Conservation (phyloP, 2,329 filamentous ascomycete genomes). For the Claviceps humidiphila region DNA sequence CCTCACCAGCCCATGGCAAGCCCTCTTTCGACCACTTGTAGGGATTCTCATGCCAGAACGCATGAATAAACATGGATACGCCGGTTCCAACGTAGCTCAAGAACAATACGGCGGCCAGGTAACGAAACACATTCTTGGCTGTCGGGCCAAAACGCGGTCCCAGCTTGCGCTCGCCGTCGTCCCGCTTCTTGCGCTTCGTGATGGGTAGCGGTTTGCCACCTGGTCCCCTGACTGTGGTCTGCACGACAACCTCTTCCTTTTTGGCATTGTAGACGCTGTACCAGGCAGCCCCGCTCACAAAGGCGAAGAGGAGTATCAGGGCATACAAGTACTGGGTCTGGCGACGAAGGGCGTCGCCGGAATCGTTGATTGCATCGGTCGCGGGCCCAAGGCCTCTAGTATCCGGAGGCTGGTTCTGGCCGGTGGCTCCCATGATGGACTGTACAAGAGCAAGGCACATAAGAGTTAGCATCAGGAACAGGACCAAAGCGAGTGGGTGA, state of each 20-base stretch:
- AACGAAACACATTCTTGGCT: constrained; percentile 62
- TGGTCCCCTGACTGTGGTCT: constrained; percentile 52
- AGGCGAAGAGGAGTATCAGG: constrained; percentile 36
- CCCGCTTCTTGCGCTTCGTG: constrained; percentile 43
- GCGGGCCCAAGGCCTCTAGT: constrained; percentile 11
- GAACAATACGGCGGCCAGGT: constrained; percentile 56
- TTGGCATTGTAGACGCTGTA: constrained; percentile 40
- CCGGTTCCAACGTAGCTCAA: constrained; percentile 66
- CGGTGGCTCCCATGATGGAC: constrained; percentile 23
- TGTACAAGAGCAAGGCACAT: constrained; percentile 5
- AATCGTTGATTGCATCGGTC: constrained; percentile 13
- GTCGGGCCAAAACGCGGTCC: constrained; percentile 47
- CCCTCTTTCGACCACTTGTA: constrained; percentile 28
- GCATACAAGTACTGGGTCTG: constrained; percentile 39
- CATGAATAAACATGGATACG: constrained; percentile 59
- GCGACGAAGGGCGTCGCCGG: constrained; percentile 29
- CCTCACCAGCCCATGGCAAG: constrained; percentile 63
- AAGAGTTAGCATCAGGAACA: not conserved
- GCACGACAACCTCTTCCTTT: constrained; percentile 32
- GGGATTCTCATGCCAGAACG: constrained; percentile 37
- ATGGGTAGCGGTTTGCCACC: constrained; percentile 77
- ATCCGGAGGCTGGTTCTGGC: constrained; percentile 18
- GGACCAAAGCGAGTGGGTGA: not conserved
- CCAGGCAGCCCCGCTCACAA: constrained; percentile 36
- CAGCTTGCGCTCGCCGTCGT: constrained; percentile 30